Conservation (phyloP, 768 basidiomycete species). For the Naganishia vaughanmartiniae region DNA sequence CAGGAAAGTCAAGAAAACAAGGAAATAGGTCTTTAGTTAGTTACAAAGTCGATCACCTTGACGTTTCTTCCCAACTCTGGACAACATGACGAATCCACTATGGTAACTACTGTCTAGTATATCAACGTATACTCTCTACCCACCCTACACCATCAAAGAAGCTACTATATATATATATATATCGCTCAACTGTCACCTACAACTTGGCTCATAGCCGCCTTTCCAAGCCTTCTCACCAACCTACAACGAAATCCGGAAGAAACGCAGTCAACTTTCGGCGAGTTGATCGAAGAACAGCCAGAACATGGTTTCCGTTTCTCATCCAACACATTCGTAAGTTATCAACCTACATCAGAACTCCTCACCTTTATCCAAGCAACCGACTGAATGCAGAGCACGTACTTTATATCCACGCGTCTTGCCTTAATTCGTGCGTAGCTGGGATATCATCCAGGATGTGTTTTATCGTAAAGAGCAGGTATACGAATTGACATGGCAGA, state of each 20-base stretch:
- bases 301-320: slow-evolving; percentile 20
- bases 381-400: no score
- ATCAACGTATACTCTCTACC: no score
- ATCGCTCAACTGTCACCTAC: no score
- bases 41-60: no score
- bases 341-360: not conserved
- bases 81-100: not conserved
- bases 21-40: no score
- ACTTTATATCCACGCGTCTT: no score
- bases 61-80: no score
- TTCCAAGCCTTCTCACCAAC: not conserved
- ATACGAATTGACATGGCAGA: slow-evolving; percentile 75
- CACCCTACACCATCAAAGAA: no score
- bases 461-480: slow-evolving; percentile 80
- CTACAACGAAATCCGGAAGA: not conserved
- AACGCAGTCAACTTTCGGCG: not conserved
- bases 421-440: no score
- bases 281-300: not conserved
- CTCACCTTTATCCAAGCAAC: no score
- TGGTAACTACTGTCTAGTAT: not conserved
- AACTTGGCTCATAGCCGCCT: not conserved
- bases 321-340: slow-evolving; percentile 16
- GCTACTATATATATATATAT: no score
- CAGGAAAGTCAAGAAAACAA: not conserved
- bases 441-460: slow-evolving; percentile 82